phyloP scores from a whole-genome alignment of 768 basidiomycete species.

The Punctularia strigosozonata region DNA sequence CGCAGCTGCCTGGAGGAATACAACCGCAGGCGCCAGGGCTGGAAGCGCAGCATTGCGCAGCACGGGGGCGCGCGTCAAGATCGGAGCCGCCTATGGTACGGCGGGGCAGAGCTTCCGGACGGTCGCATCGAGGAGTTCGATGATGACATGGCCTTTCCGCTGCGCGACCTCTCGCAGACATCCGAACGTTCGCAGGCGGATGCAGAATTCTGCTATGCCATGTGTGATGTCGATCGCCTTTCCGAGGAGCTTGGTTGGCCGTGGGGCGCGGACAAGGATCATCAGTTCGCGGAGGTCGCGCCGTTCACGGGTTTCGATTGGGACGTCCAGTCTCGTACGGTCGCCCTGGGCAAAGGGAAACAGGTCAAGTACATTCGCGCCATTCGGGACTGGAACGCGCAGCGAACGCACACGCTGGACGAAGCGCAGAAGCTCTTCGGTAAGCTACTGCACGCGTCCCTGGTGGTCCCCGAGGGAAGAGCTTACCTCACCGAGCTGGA shows the following conservation, averaged over 20 bases:
- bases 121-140: conserved; percentile 18
- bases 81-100: no score
- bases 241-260: conserved; percentile 20
- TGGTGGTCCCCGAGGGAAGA: conserved; percentile 16
- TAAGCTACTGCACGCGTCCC: conserved; percentile 23
- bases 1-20: conserved; percentile 9
- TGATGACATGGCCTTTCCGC: conserved; percentile 15
- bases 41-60: conserved; percentile 7
- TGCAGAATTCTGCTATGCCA: conserved; percentile 7
- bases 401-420: conserved; percentile 16
- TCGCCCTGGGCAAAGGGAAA: conserved; percentile 16
- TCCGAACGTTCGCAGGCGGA: conserved; percentile 14
- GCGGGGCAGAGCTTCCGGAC: conserved; percentile 10
- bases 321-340: conserved; percentile 13
- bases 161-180: conserved; percentile 12
- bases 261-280: conserved; percentile 20
- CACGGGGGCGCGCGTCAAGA: not conserved
- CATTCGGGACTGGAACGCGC: conserved; percentile 15
- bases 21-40: conserved; percentile 12
- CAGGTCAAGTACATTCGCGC: conserved; percentile 17
- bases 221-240: conserved; percentile 23
- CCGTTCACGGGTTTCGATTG: conserved; percentile 21
- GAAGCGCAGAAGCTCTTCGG: conserved; percentile 26
- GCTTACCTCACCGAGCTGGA: conserved; percentile 25
- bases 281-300: conserved; percentile 8